Evolutionary conservation across 2,329 filamentous ascomycete genomes (phyloP), one percentile per base, ranked within the genome.

Genomic region (Clarireedia paspali): DNA sequence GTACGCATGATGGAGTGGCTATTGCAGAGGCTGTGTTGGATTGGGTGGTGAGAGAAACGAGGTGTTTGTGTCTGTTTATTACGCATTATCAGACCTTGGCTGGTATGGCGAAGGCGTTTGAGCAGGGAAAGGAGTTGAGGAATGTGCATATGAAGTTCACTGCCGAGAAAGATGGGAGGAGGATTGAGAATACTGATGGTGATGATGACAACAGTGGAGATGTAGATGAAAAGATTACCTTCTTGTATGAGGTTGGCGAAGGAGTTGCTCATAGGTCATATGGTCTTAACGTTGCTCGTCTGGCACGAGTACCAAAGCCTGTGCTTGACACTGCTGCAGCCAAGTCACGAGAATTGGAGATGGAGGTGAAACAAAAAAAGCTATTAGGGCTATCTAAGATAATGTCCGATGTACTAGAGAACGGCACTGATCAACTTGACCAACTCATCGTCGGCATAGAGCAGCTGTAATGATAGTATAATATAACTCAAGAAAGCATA

Each of bases 141-240:
- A 97, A 97, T 70, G 89, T 96, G 47, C 94, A 99, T 70, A 97
- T 99, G 92, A 83, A 82, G 51, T 99, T 99, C 71, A 83, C 80
- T 3, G 67, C 70, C 20, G 68, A 63, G 53, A 57, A 50, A 30
- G 48, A 53, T 44, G 38, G 60, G 55, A 63, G 62, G 7, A 54
- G 56, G 4, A 60, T 56, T 4, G 60, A 61, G 2, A 74, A 72
- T 3, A 80, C 74, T 0, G 82, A 88, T 42, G 62, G 62, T 6
- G 57, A 57, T 2, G 63, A 51, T 1, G 64, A 63, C 26, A 14
- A 14, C 0, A 34, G 30, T 12, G 1, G 75, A 73, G 36, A 40
- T 4, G 80, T 75, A 0, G 83, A 88, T 36, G 83, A 90, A 60
- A 86, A 95, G 47, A 87, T 99, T 45, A 96, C 94, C 0, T 99